Evolutionary conservation across 1,139 yeast genomes (phyloP), one percentile per base, ranked within the genome.

Genomic region (Nakaseomyces nivariensis): DNA sequence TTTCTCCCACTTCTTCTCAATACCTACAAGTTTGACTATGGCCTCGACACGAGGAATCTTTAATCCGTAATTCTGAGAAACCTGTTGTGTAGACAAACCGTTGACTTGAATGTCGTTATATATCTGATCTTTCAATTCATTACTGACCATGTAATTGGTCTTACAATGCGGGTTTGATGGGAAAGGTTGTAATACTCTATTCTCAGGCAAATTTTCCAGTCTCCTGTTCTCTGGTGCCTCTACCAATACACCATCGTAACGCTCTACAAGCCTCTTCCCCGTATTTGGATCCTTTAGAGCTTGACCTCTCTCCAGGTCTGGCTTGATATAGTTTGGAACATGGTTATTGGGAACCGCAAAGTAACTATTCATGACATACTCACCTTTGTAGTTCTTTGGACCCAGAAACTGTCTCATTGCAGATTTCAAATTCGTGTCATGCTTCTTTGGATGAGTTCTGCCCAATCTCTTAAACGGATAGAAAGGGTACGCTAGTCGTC

Each of bases 31-130:
- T 64, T 78, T 81, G 31, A 86, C 72, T 54, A 90, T 75, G 17
- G 97, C 97, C 63, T 89, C 96, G 33, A 92, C 76, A 66, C 97
- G 78, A 50, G 89, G 86, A 56, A 89, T 78, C 61, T 87, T 85
- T 54, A 92, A 73, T 5, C 95, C 92, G 61, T 82, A 83, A 60
- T 79, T 80, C 57, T 84, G 80, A 13, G 97, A 92, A 49, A 86
- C 81, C 58, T 82, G 84, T 66, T 86, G 95, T 36, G 81, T 71
- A 47, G 83, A 76, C 46, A 74, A 61, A 37, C 79, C 78, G 38
- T 77, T 75, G 41, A 70, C 72, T 31, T 70, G 72, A 51, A 81
- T 73, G 50, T 81, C 90, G 47, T 73, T 70, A 51, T 78, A 75
- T 45, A 92, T 84, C 46, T 75, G 72, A 34, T 68, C 65, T 65